Percentiles rank a stretch among this genome's conserved stretches.
Evolutionary conservation across 2,329 filamentous ascomycete genomes (phyloP).

Genomic region (Diaporthe citri): DNA sequence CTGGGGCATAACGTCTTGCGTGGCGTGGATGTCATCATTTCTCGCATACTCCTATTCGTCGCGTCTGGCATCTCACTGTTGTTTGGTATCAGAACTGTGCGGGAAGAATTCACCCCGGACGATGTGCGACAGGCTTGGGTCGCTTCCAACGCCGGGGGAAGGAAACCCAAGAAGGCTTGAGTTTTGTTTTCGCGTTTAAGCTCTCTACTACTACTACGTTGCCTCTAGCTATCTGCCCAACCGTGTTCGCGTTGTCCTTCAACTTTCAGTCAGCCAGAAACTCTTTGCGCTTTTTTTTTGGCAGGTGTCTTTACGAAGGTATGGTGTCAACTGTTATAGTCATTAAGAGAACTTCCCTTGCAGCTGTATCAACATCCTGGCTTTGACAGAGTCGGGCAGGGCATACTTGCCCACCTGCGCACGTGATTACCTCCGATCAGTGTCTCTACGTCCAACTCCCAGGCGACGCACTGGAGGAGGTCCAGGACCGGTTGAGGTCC

Average conservation of each 20-base stretch:
- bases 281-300: not conserved
- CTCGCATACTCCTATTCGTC: slow-evolving; percentile 25
- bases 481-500: too few relatives aligned
- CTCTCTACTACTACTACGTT: not conserved
- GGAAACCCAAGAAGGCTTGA: slow-evolving; percentile 15
- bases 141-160: not conserved
- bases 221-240: not conserved
- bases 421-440: too few relatives aligned
- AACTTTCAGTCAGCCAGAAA: not conserved
- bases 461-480: too few relatives aligned
- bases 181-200: not conserved
- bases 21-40: slow-evolving; percentile 27
- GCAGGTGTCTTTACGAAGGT: not conserved
- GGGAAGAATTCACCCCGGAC: slow-evolving; percentile 37
- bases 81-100: slow-evolving; percentile 35
- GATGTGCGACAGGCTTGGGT: slow-evolving; percentile 11
- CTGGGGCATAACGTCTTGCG: slow-evolving; percentile 27
- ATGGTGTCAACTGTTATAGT: not conserved
- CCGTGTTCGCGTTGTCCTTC: too few relatives aligned
- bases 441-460: too few relatives aligned
- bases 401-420: too few relatives aligned
- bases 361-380: too few relatives aligned
- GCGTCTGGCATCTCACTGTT: slow-evolving; percentile 28
- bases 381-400: too few relatives aligned
- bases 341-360: accelerated